Base-by-base conservation (phyloP, 1,139 yeast genomes). In the Saccharomyces hybrid region DNA sequence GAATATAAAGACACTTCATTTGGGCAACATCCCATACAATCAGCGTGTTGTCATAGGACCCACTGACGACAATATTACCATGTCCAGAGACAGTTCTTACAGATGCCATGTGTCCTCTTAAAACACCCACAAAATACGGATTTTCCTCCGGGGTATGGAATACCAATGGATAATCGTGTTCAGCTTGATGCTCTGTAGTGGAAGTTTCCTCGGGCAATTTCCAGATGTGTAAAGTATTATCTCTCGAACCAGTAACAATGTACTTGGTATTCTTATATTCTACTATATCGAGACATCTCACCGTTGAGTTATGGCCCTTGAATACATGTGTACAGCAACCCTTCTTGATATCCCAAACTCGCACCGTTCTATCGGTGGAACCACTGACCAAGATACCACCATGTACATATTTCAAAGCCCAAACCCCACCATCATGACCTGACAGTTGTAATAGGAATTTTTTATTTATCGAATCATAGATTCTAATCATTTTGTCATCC, bases 351-450 rank as follows among this genome's bases (percentile, higher is more conserved):
- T 90, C 88, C 98, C 98, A 91, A 3, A 91, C 83, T 56, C 97
- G 78, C 6, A 91, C 96, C 0, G 95, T 84, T 61, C 96, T 79
- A 71, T 91, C 98, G 0, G 97, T 90, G 1, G 96, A 85, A 0
- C 97, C 98, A 59, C 95, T 85, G 0, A 90, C 95, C 47, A 91
- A 73, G 1, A 88, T 85, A 7, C 70, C 70, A 50, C 65, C 64
- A 32, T 61, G 62, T 48, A 63, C 81, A 68, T 90, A 91, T 70
- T 93, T 90, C 67, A 93, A 76, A 1, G 99, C 98, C 99, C 99
- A 93, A 8, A 95, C 99, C 28, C 99, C 99, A 50, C 98, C 98
- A 56, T 88, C 96, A 66, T 93, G 99, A 11, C 97, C 98, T 53
- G 79, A 77, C 52, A 93, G 75, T 2, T 87, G 85, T 51, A 82